Base-by-base conservation (phyloP, 202 grass and related monocot genomes). In the Dendrocalamus latiflorus region DNA sequence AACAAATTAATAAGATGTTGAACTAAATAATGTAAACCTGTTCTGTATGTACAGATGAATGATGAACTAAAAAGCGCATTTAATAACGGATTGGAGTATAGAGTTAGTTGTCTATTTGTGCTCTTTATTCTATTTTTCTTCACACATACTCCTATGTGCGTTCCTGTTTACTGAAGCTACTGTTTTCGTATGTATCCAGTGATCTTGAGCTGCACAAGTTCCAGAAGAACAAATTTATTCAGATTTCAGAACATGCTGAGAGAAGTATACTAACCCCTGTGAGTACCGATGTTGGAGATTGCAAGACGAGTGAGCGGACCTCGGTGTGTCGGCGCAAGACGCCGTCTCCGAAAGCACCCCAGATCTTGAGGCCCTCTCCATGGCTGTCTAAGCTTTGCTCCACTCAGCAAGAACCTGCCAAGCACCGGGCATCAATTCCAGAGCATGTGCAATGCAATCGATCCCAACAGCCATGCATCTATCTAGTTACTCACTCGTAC, bases 251-350 rank as follows among this genome's bases (percentile, higher is more conserved):
- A 17, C 41, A 39, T 16, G 58, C 24, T 75, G 62, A 34, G 62
- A 51, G 18, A 15, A 56, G 72, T 34, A n/a, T n/a, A n/a, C 62
- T 76, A 17, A 90, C 88, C 84, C 70, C 68, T 85, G 74, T 1
- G 88, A 83, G 68, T 75, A 37, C 10, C 84, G 79, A 1, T 83
- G 84, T 16, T n/a, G n/a, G n/a, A n/a, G n/a, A n/a, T n/a, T n/a
- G n/a, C n/a, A n/a, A n/a, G n/a, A n/a, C n/a, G n/a, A n/a, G n/a
- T n/a, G n/a, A n/a, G n/a, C n/a, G n/a, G n/a, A n/a, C n/a, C n/a
- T n/a, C n/a, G n/a, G n/a, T 86, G 88, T 90, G 74, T 41, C 74
- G 68, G 84, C 61, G 88, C 84, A 90, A 8, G 83, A 86, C 25
- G 79, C 74, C 74, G 88, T 86, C 74, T 83, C 79, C 21, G 88